Conservation (phyloP, 768 basidiomycete genomes). For the Trametes gibbosa region DNA sequence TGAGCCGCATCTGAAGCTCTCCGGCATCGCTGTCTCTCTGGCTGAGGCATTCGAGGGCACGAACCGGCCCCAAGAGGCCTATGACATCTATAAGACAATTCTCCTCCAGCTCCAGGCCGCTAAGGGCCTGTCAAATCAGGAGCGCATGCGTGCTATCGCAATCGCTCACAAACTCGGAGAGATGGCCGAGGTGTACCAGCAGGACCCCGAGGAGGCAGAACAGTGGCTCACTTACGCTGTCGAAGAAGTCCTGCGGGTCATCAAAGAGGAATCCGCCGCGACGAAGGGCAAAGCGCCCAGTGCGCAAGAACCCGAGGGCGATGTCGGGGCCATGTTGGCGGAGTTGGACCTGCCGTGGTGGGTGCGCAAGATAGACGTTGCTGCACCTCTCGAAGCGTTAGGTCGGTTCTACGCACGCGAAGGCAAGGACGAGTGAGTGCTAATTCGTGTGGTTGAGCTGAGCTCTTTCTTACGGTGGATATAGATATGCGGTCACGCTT, state of each 20-base stretch:
- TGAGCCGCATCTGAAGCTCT: slow-evolving; percentile 61
- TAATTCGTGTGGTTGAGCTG: slow-evolving; percentile 1
- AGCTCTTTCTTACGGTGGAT: background rate
- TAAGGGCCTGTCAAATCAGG: slow-evolving; percentile 30
- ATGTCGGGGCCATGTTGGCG: slow-evolving; percentile 24
- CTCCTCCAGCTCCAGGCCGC: slow-evolving; percentile 20
- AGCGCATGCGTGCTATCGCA: slow-evolving; percentile 44
- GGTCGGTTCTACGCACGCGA: slow-evolving; percentile 56
- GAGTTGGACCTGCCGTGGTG: slow-evolving; percentile 59
- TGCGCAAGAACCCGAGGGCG: slow-evolving; percentile 2
- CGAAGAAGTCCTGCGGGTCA: slow-evolving; percentile 39
- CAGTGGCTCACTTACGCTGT: slow-evolving; percentile 43
- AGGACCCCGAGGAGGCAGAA: slow-evolving; percentile 39
- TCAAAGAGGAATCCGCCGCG: slow-evolving; percentile 31
- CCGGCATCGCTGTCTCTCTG: slow-evolving; percentile 63
- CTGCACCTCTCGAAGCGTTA: slow-evolving; percentile 66
- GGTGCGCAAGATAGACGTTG: slow-evolving; percentile 58
- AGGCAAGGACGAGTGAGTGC: slow-evolving; percentile 56
- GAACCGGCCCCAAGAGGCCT: slow-evolving; percentile 30
- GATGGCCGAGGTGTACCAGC: slow-evolving; percentile 34
- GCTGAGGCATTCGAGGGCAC: slow-evolving; percentile 53
- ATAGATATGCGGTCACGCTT: slow-evolving; percentile 60
- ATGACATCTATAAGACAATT: slow-evolving; percentile 27
- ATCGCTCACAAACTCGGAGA: slow-evolving; percentile 46
- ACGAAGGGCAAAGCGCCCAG: slow-evolving; percentile 13